Evolutionary conservation across 305 asterid genomes (phyloP), one percentile per base, ranked within the genome.

Genomic region (Solanum hybrid): DNA sequence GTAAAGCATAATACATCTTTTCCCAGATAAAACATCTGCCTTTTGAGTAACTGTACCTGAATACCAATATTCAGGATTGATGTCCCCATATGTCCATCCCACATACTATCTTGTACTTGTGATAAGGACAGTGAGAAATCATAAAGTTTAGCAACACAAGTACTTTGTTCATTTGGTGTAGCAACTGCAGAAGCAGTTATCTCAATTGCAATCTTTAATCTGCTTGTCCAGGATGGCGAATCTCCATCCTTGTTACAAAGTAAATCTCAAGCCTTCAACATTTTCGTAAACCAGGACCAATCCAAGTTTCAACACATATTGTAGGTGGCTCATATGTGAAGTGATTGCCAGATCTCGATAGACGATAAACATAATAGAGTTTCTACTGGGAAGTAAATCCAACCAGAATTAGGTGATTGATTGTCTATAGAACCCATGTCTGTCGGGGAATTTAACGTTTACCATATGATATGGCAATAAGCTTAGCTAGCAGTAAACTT

Each of bases 111-210:
- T 35, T 87, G 40, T 69, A 73, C 37, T 73, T 73, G 37, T 72
- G 75, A n/a, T 90, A 88, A 22, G 12, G 90, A 88, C 20, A 29
- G 10, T 5, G 92, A 90, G 84, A 88, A 88, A 86, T 90, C 89
- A 36, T 84, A 64, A 26, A 77, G 34, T 78, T 88, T 90, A 36
- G 92, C 87, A 85, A 77, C 35, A 31, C 92, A 75, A 69, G 17
- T 69, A 27, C 32, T 24, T 14, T 24, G 31, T 69, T 24, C 82
- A 40, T 40, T 40, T 40, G 51, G 51, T 40, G 51, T 40, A 40
- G 51, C 35, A 13, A 34, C 7, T 34, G 36, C 22, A 6, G 78
- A 12, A 72, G 66, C 77, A 85, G 9, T 32, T 90, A 17, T 32
- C 77, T 90, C 13, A 42, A 38, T 69, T 24, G 60, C 80, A n/a